Evolutionary conservation across 371 early-diverging fungal genomes (phyloP), one percentile per base, ranked within the genome.

Genomic region (Quaeritorhiza haematococci): DNA sequence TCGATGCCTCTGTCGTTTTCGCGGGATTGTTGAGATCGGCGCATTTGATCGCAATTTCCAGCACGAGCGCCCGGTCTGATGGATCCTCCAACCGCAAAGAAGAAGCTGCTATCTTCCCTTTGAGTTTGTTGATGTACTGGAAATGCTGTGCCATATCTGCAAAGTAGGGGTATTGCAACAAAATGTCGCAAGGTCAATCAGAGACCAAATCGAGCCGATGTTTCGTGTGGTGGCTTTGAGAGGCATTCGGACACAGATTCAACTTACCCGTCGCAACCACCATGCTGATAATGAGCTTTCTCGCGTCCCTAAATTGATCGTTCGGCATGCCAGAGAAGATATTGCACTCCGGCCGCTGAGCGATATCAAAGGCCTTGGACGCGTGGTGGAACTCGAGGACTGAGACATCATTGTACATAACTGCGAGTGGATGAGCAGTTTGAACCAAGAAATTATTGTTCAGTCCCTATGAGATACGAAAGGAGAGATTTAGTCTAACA

Each of bases 11-110:
- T 17, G 68, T 45, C 10, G 71, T 68, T 53, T 82, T 82, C 1
- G 72, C 57, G 28, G 82, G 76, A 55, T 82, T 82, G 35, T 73
- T 72, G 42, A 82, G 43, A 59, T 82, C 82, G 13, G 76, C 79
- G 52, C 76, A 76, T 56, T 82, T 82, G 23, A 82, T 74, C 1
- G 78, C 74, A 53, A 78, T 72, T 30, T 75, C 68, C 56, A 82
- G 52, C 15, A 78, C 60, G 23, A 78, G 54, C 8, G 62, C 60
- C 13, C 79, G 38, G 59, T 82, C 78, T 5, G 59, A 61, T 5
- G 62, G 41, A 24, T 76, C 76, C 24, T 75, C 68, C 29, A 71
- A 49, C 17, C 75, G 69, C 15, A 78, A 50, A 3, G 68, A 49
- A 1, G 62, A 42, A 0, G 75, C 61, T 0, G 68, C 58, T 1